Conservation (phyloP, 1,139 yeast species). For the Candida tunisiensis region DNA sequence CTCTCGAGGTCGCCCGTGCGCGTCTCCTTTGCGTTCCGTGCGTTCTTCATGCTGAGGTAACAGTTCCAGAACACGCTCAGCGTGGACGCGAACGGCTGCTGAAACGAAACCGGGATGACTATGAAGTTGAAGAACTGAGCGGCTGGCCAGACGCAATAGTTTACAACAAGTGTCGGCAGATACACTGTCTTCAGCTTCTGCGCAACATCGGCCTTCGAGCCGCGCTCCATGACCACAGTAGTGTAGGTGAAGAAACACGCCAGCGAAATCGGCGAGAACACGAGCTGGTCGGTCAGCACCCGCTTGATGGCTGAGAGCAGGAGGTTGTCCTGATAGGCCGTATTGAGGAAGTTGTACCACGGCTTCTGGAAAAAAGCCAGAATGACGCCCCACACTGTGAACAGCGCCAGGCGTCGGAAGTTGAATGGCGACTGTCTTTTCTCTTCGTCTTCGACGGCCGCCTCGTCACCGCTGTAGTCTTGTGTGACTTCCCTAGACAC, state of each 20-base stretch:
- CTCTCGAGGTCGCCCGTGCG: too few relatives aligned
- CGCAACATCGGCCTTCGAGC: slow-evolving; percentile 46
- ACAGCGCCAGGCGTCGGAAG: slow-evolving; percentile 59
- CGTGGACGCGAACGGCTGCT: slow-evolving; percentile 83
- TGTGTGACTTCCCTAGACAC: too few relatives aligned
- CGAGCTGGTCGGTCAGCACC: slow-evolving; percentile 76
- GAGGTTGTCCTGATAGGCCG: slow-evolving; percentile 53
- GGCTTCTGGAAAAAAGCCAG: slow-evolving; percentile 73
- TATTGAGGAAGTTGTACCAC: slow-evolving; percentile 77
- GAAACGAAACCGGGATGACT: slow-evolving; percentile 59
- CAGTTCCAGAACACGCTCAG: slow-evolving; percentile 91
- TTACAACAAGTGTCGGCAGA: slow-evolving; percentile 59
- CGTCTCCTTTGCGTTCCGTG: slow-evolving; percentile 6
- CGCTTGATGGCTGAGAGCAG: slow-evolving; percentile 71
- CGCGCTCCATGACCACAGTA: slow-evolving; percentile 64
- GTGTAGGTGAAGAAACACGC: slow-evolving; percentile 73
- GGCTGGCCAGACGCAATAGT: slow-evolving; percentile 86
- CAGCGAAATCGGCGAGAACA: slow-evolving; percentile 76
- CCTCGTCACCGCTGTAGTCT: slow-evolving; percentile 1
- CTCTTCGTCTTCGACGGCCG: slow-evolving; percentile 2
- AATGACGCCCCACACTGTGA: slow-evolving; percentile 69
- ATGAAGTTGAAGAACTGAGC: slow-evolving; percentile 84
- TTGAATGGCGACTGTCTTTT: slow-evolving; percentile 25
- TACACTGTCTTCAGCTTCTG: slow-evolving; percentile 49
- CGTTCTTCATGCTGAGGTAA: slow-evolving; percentile 63